A percentile compares a stretch with the other conserved stretches of the same genome.
Conservation (phyloP, 495 filamentous ascomycete species). For the Friedmanniomyces endolithicus region DNA sequence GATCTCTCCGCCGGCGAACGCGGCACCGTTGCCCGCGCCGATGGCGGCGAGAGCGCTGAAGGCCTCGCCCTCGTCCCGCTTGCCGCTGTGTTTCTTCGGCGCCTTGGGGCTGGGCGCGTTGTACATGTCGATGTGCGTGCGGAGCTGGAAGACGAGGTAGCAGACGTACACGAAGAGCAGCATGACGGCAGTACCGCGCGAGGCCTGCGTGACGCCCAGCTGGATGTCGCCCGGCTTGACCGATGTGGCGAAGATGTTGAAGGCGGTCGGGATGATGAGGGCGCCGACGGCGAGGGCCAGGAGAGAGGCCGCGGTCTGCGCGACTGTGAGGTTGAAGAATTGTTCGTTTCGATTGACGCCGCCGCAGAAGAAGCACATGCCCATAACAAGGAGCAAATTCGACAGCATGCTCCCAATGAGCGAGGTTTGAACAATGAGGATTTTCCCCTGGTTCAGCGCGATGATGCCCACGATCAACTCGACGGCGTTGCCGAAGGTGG, state of each 20-base stretch:
- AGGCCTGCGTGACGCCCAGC: constrained; percentile 11
- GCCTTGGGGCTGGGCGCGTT: constrained; percentile 59
- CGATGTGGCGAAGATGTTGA: constrained; percentile 34
- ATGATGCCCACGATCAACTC: constrained; percentile 86
- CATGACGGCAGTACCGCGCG: constrained; percentile 23
- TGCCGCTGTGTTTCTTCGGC: constrained; percentile 35
- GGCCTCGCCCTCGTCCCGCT: constrained; percentile 46
- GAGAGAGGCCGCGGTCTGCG: constrained; percentile 76
- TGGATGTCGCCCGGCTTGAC: constrained; percentile 1
- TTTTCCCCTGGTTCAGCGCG: constrained; percentile 49
- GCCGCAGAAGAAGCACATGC: constrained; percentile 83
- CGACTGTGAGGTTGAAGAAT: constrained; percentile 86
- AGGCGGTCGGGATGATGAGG: constrained; percentile 83
- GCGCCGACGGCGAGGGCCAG: constrained; percentile 66
- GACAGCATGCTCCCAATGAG: constrained; percentile 84
- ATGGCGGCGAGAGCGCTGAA: constrained; percentile 47
- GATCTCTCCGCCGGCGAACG: constrained; percentile 32
- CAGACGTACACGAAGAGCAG: constrained; percentile 24
- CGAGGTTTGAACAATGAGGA: constrained; percentile 84
- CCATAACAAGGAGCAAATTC: constrained; percentile 81
- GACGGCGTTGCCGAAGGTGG: constrained; percentile 82
- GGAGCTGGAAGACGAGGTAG: constrained; percentile 26
- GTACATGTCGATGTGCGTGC: constrained; percentile 54
- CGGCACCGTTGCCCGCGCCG: constrained; percentile 40
- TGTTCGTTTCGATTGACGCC: constrained; percentile 70